phyloP scores from a whole-genome alignment of 2,329 filamentous ascomycete species.

The Nakataea oryzae region DNA sequence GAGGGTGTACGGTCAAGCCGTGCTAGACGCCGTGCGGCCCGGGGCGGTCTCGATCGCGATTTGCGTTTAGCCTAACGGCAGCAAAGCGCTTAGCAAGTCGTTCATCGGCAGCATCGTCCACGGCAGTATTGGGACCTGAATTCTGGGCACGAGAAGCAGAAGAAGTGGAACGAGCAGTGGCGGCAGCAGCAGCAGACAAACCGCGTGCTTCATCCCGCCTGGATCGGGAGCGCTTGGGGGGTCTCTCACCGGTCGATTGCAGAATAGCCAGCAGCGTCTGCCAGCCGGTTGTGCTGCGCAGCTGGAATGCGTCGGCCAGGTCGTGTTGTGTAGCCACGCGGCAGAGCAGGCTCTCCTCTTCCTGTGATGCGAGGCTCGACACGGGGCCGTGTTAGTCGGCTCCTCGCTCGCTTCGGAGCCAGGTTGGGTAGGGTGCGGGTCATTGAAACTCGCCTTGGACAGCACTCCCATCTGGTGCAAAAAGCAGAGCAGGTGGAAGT shows the following conservation, averaged over 20 bases:
- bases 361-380: slow-evolving; percentile 42
- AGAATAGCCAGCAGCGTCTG: slow-evolving; percentile 87
- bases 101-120: slow-evolving; percentile 24
- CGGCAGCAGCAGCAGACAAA: slow-evolving; percentile 1
- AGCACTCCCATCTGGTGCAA: slow-evolving; percentile 72
- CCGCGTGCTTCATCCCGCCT: slow-evolving; percentile 2
- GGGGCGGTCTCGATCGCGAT: slow-evolving; percentile 9
- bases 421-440: no score
- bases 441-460: slow-evolving; percentile 55
- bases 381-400: background rate
- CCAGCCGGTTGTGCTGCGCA: slow-evolving; percentile 85
- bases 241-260: slow-evolving; percentile 94
- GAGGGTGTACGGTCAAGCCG: background rate
- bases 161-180: slow-evolving; percentile 7
- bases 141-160: slow-evolving; percentile 14
- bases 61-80: slow-evolving; percentile 50
- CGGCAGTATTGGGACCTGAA: slow-evolving; percentile 14
- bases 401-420: background rate
- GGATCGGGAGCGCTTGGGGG: slow-evolving; percentile 59
- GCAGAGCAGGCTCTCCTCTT: slow-evolving; percentile 80
- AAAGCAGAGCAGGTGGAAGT: slow-evolving; percentile 91
- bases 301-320: slow-evolving; percentile 67
- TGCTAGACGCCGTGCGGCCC: background rate
- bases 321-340: slow-evolving; percentile 75
- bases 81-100: slow-evolving; percentile 57